Evolutionary conservation across 805 yeast genomes (phyloP).

Genomic region (Alloascoidea hylecoeti): DNA sequence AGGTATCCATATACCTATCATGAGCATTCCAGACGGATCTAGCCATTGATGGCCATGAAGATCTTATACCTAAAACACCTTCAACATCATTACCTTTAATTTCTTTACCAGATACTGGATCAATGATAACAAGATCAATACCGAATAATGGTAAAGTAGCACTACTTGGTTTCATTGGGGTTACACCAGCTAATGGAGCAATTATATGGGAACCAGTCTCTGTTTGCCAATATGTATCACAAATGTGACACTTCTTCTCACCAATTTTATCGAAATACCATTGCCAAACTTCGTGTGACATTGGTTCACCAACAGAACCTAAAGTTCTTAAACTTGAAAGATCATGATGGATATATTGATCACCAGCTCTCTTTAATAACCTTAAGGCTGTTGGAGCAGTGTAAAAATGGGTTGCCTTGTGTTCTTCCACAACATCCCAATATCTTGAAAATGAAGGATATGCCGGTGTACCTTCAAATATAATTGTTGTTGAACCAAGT

Average conservation of each 20-base stretch:
- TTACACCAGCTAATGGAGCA: constrained; percentile 88
- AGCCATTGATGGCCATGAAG: constrained; percentile 98
- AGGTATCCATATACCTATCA: constrained; percentile 76
- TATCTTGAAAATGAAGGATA: constrained; percentile 91
- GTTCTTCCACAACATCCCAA: constrained; percentile 90
- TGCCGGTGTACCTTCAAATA: constrained; percentile 96
- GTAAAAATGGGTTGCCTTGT: constrained; percentile 89
- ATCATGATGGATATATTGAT: constrained; percentile 70
- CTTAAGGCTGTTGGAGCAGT: constrained; percentile 98
- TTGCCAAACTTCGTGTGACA: constrained; percentile 96
- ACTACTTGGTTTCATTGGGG: constrained; percentile 94
- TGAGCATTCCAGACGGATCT: constrained; percentile 90
- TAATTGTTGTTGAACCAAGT: constrained; percentile 80
- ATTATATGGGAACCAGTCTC: constrained; percentile 94
- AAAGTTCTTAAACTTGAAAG: constrained; percentile 77
- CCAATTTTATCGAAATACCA: constrained; percentile 95
- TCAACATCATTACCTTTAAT: constrained; percentile 81
- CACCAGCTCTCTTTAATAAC: constrained; percentile 82
- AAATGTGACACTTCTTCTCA: constrained; percentile 74
- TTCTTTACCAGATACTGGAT: constrained; percentile 84
- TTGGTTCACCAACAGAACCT: constrained; percentile 98
- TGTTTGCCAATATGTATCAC: constrained; percentile 98
- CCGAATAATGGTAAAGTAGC: constrained; percentile 97
- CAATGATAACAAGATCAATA: constrained; percentile 78
- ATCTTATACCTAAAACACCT: constrained; percentile 85